Evolutionary conservation across 192 early-diverging fungal genomes (phyloP).

Genomic region (Coemansia sp.): DNA sequence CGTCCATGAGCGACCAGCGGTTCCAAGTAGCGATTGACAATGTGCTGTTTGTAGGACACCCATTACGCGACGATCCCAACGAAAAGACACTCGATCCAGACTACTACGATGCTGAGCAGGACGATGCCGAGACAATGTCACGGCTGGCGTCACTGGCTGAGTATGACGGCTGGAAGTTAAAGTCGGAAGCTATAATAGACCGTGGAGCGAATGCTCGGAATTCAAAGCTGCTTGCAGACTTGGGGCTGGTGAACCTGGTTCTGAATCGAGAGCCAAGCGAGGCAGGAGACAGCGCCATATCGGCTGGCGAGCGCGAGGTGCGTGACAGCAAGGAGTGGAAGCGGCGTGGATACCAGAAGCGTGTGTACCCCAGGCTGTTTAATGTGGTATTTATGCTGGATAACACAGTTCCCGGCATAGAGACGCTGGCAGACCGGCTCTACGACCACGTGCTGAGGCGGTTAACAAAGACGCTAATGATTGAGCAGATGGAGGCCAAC

Average conservation of each 20-base stretch:
- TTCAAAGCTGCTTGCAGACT: conserved; percentile 45
- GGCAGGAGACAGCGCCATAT: conserved; percentile 50
- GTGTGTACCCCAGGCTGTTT: conserved; percentile 44
- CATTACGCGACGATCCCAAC: conserved; percentile 57
- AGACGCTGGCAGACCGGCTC: conserved; percentile 46
- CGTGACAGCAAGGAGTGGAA: conserved; percentile 56
- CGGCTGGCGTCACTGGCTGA: conserved; percentile 39
- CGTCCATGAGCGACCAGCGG: conserved; percentile 72
- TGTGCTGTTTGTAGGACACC: conserved; percentile 81
- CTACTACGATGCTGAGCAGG: conserved; percentile 64
- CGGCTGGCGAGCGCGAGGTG: conserved; percentile 54
- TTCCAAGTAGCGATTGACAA: conserved; percentile 90
- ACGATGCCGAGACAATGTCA: conserved; percentile 54
- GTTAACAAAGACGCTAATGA: conserved; percentile 51
- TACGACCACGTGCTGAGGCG: conserved; percentile 50
- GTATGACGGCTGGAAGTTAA: conserved; percentile 48
- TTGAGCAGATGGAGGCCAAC: conserved; percentile 53
- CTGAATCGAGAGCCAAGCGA: conserved; percentile 56
- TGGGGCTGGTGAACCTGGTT: conserved; percentile 51
- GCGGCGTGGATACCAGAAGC: conserved; percentile 46
- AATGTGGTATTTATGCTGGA: conserved; percentile 56
- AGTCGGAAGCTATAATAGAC: conserved; percentile 25
- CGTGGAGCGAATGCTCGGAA: conserved; percentile 30
- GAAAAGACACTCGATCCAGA: conserved; percentile 60
- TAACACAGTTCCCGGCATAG: conserved; percentile 43